A percentile compares a stretch with the other conserved stretches of the same genome.
phyloP scores from a whole-genome alignment of 2,329 filamentous ascomycete species.

The Domatiomyces globalis region DNA sequence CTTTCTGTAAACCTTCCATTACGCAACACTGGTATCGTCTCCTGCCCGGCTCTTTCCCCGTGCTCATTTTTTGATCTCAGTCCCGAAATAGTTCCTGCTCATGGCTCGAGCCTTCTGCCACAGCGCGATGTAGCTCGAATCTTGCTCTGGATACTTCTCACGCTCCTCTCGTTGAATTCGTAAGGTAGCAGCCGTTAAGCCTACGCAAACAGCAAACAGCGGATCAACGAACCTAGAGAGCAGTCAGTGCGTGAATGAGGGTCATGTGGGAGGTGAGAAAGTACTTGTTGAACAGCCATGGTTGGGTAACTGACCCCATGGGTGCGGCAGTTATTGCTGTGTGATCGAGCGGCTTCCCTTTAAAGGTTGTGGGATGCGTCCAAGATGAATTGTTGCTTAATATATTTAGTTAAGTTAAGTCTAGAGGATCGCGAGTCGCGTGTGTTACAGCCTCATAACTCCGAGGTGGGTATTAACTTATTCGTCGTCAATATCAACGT shows the following conservation, averaged over 20 bases:
- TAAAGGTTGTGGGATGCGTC: neutral
- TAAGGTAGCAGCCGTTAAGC: conserved; percentile 36
- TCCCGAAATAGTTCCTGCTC: conserved; percentile 12
- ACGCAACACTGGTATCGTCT: neutral
- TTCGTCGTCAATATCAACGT: too few relatives aligned
- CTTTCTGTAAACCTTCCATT: neutral
- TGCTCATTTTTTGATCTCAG: conserved; percentile 2
- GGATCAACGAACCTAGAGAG: conserved; percentile 36
- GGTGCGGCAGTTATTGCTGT: neutral
- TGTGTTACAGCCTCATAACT: neutral
- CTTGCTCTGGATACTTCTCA: conserved; percentile 30
- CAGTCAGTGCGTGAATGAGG: conserved; percentile 1
- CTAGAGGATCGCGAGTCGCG: too few relatives aligned
- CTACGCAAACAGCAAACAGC: conserved; percentile 40
- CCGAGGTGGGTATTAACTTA: too few relatives aligned
- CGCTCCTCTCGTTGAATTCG: conserved; percentile 42
- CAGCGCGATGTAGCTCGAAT: conserved; percentile 18
- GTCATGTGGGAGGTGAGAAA: conserved; percentile 2
- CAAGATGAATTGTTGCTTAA: too few relatives aligned
- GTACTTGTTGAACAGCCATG: conserved; percentile 31
- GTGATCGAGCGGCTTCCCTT: neutral
- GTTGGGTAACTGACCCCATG: conserved; percentile 16
- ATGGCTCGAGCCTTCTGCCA: conserved; percentile 13
- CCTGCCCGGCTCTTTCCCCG: neutral
- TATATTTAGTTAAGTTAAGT: too few relatives aligned